Conservation (phyloP, 2,329 filamentous ascomycete species). For the Neonectria faginata region DNA sequence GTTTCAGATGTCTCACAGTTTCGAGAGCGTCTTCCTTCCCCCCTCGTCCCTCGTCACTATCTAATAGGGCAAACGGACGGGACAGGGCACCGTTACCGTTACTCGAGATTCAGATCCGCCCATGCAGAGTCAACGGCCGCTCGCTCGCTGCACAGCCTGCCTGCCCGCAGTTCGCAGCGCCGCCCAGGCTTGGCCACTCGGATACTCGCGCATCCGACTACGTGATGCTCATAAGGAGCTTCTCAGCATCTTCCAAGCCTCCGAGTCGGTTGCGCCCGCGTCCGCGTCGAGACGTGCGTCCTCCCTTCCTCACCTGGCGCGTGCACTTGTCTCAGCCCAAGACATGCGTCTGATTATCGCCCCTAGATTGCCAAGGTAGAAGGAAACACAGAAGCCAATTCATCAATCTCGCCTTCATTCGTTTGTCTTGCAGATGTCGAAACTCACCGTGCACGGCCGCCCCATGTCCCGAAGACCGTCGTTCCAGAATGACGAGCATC, state of each 20-base stretch:
- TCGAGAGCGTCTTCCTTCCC: neutral
- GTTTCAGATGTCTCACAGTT: constrained; percentile 22
- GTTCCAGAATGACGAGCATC: constrained; percentile 24
- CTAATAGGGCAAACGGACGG: neutral
- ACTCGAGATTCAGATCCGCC: constrained; percentile 1
- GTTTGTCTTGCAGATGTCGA: constrained; percentile 8
- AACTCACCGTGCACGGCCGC: neutral
- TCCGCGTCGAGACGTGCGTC: constrained; percentile 11
- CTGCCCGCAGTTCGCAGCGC: neutral
- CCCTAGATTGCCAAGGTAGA: neutral
- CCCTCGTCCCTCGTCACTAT: neutral
- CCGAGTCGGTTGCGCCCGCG: constrained; percentile 4
- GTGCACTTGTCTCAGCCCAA: constrained; percentile 34
- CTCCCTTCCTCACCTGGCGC: constrained; percentile 1
- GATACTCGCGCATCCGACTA: constrained; percentile 23
- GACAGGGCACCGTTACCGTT: neutral
- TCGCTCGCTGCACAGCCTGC: neutral
- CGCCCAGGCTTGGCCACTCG: constrained; percentile 11
- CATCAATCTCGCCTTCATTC: constrained; percentile 2
- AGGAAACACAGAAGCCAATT: constrained; percentile 1
- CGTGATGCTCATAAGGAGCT: constrained; percentile 1
- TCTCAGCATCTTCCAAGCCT: neutral
- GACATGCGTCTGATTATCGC: constrained; percentile 26
- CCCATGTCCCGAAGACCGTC: constrained; percentile 2
- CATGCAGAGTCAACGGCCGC: neutral